phyloP scores from a whole-genome alignment of 257 asterid species.

The Fraxinus cuspidata region DNA sequence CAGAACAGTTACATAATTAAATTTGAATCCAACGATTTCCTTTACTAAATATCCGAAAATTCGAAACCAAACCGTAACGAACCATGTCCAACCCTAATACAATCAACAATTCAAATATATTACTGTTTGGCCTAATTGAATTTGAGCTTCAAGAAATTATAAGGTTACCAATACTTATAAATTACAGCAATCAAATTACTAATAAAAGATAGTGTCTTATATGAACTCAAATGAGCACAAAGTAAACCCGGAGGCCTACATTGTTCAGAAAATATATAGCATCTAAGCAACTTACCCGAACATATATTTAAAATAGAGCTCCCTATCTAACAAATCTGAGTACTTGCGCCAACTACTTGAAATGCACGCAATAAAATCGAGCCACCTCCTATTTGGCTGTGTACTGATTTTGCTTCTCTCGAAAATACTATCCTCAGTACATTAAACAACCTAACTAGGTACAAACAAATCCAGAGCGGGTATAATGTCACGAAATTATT shows the following conservation, averaged over 20 bases:
- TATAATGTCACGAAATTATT: constrained; percentile 13
- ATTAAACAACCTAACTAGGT: neutral
- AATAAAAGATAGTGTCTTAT: neutral
- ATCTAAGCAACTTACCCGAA: neutral
- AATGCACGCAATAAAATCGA: neutral
- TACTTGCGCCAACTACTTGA: neutral
- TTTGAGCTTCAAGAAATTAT: no score
- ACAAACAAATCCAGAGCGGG: constrained; percentile 16
- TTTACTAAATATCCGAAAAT: no score
- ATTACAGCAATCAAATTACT: neutral
- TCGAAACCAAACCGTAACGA: no score
- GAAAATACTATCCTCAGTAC: neutral
- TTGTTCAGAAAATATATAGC: neutral
- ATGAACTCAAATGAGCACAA: neutral
- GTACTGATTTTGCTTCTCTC: neutral
- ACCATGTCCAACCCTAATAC: no score
- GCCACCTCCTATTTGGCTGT: neutral
- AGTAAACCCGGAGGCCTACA: neutral
- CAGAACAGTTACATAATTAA: no score
- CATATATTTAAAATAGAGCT: neutral
- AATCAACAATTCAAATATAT: no score
- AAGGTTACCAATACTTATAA: no score
- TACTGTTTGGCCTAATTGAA: no score
- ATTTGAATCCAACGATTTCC: no score
- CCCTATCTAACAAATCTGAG: neutral